These are phyloP conservation scores for Lentithecium fluviatile DNA, from an alignment of 495 filamentous ascomycete genomes.

Conservation along the genomic window DNA sequence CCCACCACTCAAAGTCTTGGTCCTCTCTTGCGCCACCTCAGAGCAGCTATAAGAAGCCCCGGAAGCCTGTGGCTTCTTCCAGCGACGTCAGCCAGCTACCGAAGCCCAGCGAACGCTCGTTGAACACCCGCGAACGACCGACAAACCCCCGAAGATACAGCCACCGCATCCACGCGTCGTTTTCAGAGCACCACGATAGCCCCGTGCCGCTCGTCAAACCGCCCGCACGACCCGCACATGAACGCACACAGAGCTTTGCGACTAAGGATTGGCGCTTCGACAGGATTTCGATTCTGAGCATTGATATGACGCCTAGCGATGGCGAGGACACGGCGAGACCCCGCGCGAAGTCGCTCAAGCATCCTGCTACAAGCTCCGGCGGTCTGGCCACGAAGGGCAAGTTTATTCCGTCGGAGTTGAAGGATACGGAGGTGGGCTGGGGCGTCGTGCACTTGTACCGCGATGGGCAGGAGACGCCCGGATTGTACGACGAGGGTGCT, in stretches of 20 bases:
- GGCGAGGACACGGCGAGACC: constrained; percentile 26
- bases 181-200: constrained; percentile 29
- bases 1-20: constrained; percentile 42
- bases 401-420: constrained; percentile 70
- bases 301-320: constrained; percentile 49
- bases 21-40: constrained; percentile 15
- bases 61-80: constrained; percentile 22
- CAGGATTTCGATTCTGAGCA: constrained; percentile 61
- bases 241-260: constrained; percentile 23
- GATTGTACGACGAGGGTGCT: constrained; percentile 45
- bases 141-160: constrained; percentile 16
- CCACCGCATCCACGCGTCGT: constrained; percentile 23
- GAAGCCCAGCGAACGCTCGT: constrained; percentile 9
- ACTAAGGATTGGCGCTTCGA: constrained; percentile 64
- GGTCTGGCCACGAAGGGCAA: constrained; percentile 71
- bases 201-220: constrained; percentile 30
- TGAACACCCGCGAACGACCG: background rate
- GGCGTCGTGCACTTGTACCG: constrained; percentile 93
- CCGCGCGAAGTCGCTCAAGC: constrained; percentile 34
- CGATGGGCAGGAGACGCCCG: constrained; percentile 72
- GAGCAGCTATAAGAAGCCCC: constrained; percentile 6
- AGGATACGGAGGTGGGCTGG: constrained; percentile 81
- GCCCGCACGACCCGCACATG: constrained; percentile 6
- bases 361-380: constrained; percentile 43
- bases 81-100: constrained; percentile 16